Conservation (phyloP, 495 filamentous ascomycete genomes). For the Clohesyomyces aquaticus region DNA sequence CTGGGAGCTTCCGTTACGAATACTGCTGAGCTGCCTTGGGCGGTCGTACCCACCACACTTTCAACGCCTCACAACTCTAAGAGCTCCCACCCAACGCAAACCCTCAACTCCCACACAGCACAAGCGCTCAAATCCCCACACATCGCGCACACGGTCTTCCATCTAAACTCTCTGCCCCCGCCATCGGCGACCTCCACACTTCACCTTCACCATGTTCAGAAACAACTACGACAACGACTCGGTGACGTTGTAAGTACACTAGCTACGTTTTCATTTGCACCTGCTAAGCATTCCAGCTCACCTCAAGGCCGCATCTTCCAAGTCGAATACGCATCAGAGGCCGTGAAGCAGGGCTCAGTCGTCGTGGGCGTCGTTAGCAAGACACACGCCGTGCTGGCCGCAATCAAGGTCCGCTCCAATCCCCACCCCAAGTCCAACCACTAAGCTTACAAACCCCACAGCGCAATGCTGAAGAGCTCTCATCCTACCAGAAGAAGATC, state of each 20-base stretch:
- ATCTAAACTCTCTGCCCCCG: background rate
- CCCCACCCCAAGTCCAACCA: background rate
- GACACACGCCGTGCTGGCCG: constrained; percentile 94
- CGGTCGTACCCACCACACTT: background rate
- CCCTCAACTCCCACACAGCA: background rate
- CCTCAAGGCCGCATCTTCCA: constrained; percentile 99
- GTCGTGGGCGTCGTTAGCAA: constrained; percentile 97
- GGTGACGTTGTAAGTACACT: constrained; percentile 85
- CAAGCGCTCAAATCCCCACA: background rate
- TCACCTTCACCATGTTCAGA: constrained; percentile 77
- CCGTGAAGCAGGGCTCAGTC: constrained; percentile 98
- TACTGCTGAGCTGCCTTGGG: constrained; percentile 19
- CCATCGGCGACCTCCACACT: background rate
- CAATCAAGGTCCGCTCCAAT: constrained; percentile 75
- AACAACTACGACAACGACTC: constrained; percentile 99
- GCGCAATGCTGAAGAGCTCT: constrained; percentile 99
- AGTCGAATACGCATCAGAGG: constrained; percentile 98
- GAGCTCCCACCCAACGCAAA: background rate
- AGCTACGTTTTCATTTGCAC: background rate
- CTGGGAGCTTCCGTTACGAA: constrained; percentile 28
- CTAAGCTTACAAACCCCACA: constrained; percentile 47
- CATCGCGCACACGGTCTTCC: background rate
- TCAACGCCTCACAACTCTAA: too few species aligned
- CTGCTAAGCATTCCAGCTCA: constrained; percentile 64
- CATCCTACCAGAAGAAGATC: constrained; percentile 99